Conservation (phyloP, 2,329 filamentous ascomycete species). For the Epichloe uncinata region DNA sequence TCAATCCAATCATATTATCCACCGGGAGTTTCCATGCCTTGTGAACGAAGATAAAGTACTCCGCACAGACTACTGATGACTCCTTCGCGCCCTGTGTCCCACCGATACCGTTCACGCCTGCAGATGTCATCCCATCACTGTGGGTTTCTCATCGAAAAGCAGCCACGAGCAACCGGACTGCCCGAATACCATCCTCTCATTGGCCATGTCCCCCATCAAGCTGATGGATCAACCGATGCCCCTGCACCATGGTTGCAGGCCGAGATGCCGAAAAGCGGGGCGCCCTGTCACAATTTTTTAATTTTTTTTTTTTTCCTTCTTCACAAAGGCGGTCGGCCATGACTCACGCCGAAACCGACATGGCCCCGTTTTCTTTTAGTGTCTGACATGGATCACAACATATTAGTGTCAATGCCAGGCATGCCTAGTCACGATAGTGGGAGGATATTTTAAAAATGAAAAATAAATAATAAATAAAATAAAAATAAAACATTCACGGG, state of each 20-base stretch:
- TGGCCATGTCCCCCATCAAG: not conserved
- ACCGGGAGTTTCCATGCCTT: too few species aligned
- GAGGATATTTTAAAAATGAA: not conserved
- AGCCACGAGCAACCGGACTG: not conserved
- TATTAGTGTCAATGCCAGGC: not conserved
- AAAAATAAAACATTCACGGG: not conserved
- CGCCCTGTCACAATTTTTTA: conserved; percentile 4
- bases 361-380: conserved; percentile 1
- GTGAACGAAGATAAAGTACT: too few species aligned
- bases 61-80: too few species aligned
- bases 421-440: not conserved
- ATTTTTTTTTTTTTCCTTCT: not conserved
- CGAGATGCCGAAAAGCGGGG: conserved; percentile 9
- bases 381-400: too few species aligned
- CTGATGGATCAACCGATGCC: not conserved
- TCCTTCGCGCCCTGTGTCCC: too few species aligned
- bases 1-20: too few species aligned
- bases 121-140: too few species aligned
- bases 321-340: not conserved
- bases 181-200: too few species aligned
- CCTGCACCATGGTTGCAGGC: not conserved
- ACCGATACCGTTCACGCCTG: too few species aligned
- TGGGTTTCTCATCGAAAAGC: not conserved
- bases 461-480: not conserved
- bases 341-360: conserved; percentile 1